These are phyloP conservation scores for Paraphoma chrysanthemicola DNA, from an alignment of 2,329 filamentous ascomycete species.

Conservation along the genomic window DNA sequence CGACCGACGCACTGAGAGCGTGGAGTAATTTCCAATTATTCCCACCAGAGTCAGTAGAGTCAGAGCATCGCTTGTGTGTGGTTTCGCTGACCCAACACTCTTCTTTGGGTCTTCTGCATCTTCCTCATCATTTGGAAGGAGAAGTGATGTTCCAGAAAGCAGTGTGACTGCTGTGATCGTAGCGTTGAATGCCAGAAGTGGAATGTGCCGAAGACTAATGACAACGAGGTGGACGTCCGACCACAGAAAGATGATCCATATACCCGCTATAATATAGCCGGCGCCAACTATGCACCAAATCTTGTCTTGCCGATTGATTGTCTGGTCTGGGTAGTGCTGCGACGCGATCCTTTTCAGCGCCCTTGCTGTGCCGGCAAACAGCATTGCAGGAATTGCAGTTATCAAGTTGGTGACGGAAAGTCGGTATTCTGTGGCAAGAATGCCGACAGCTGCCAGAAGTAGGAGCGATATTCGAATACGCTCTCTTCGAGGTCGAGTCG, in stretches of 20 bases:
- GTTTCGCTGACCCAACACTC: not conserved
- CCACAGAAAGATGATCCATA: conserved; percentile 9
- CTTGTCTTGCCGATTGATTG: not conserved
- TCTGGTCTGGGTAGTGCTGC: conserved; percentile 10
- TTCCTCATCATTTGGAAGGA: conserved; percentile 13
- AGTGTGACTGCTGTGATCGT: conserved; percentile 19
- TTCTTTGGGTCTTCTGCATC: not conserved
- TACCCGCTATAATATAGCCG: conserved; percentile 9
- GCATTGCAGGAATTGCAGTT: conserved; percentile 27
- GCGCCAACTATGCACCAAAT: conserved; percentile 2
- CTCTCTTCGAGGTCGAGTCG: conserved; percentile 1
- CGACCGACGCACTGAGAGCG: conserved; percentile 25
- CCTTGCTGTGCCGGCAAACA: conserved; percentile 27
- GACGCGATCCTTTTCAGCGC: conserved; percentile 14
- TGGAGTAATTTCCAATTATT: conserved; percentile 19
- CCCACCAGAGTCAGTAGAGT: conserved; percentile 17
- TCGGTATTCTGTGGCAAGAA: conserved; percentile 36
- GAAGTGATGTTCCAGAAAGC: conserved; percentile 21
- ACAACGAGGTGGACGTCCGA: conserved; percentile 7
- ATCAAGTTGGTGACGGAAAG: conserved; percentile 28
- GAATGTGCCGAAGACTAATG: conserved; percentile 10
- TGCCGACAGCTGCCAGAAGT: conserved; percentile 19
- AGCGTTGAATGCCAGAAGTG: conserved; percentile 19
- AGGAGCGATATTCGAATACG: conserved; percentile 19
- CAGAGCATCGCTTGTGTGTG: conserved; percentile 7